phyloP scores from a whole-genome alignment of 352 stramenopile species.

The Elongisporangium undulatum region DNA sequence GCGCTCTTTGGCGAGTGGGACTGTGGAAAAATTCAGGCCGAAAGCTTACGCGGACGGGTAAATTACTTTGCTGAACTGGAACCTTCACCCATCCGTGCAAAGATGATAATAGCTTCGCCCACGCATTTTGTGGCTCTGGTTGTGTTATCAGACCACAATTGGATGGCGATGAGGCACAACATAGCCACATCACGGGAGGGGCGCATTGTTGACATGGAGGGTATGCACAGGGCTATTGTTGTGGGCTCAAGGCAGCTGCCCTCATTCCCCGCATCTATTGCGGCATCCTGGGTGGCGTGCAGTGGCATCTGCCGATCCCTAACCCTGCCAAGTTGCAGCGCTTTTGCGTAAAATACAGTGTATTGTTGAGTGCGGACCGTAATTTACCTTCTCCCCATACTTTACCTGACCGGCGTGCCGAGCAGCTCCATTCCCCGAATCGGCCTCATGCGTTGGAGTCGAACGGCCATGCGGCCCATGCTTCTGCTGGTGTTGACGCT shows the following conservation, averaged over 20 bases:
- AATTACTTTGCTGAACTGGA: background rate
- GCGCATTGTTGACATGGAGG: background rate
- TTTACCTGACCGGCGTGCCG: background rate
- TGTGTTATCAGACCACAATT: background rate
- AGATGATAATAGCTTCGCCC: background rate
- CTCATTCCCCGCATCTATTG: background rate
- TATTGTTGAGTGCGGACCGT: background rate
- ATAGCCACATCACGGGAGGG: background rate
- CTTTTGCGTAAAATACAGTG: background rate
- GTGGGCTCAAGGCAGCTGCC: background rate
- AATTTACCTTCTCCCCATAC: background rate
- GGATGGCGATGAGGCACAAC: background rate
- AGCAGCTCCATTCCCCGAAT: background rate
- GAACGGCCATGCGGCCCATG: background rate
- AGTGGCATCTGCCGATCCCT: background rate
- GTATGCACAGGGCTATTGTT: background rate
- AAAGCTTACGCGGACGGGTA: background rate
- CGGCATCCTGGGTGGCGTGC: background rate
- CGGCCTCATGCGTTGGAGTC: background rate
- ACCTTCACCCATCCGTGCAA: background rate
- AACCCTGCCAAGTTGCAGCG: background rate
- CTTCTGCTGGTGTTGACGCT: constrained; percentile 20
- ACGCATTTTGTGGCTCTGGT: background rate
- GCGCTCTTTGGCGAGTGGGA: background rate
- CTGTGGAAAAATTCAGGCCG: background rate